phyloP scores from a whole-genome alignment of 805 yeast species.

The Pichia deserticola region DNA sequence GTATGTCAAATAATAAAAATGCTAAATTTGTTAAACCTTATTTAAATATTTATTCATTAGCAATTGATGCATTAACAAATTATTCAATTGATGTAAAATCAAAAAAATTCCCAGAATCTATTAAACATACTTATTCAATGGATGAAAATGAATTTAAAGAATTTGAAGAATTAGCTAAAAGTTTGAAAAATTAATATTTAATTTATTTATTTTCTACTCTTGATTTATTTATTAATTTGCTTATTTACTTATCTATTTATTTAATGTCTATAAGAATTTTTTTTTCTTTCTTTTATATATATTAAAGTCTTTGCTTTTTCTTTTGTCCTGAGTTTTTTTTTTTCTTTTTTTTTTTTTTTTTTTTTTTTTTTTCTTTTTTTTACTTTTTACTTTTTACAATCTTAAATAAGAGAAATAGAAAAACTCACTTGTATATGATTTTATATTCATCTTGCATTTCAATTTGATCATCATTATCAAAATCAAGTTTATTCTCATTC shows the following conservation, averaged over 20 bases:
- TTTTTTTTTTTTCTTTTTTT: no score
- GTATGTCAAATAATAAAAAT: conserved; percentile 51
- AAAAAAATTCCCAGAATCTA: conserved; percentile 51
- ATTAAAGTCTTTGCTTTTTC: background rate
- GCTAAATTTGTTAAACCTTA: conserved; percentile 74
- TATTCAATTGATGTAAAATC: conserved; percentile 56
- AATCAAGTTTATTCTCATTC: conserved; percentile 9
- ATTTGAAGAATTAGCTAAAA: conserved; percentile 29
- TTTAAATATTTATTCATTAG: conserved; percentile 40
- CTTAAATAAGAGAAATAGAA: no score
- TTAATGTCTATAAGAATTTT: background rate
- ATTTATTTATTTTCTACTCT: no score
- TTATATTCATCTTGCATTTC: conserved; percentile 12
- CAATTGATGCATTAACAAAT: conserved; percentile 41
- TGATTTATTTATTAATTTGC: no score
- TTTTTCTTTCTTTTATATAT: conserved; percentile 7
- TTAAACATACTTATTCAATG: conserved; percentile 59
- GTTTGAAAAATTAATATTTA: background rate
- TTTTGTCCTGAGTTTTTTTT: no score
- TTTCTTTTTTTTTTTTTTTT: no score
- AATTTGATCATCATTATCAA: conserved; percentile 4
- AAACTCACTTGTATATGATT: background rate
- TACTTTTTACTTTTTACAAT: no score
- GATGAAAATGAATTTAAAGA: conserved; percentile 52
- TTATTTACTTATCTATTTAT: no score